Evolutionary conservation across 139 green algal genomes (phyloP).

Genomic region (Picocystis salinarum): DNA sequence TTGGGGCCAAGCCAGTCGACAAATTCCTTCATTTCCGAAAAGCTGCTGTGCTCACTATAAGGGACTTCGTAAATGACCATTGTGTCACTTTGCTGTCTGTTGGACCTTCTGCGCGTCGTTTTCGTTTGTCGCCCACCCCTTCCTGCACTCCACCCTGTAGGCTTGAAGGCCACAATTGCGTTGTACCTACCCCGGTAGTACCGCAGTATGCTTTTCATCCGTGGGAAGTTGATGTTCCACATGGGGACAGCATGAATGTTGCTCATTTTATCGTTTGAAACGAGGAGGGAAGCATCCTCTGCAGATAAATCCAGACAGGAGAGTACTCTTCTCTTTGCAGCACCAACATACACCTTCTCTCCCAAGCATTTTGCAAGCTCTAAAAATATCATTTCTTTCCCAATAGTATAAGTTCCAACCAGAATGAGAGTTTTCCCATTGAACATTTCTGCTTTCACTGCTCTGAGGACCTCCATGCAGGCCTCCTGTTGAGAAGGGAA

Average conservation of each 20-base stretch:
- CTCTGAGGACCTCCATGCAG: conserved; percentile 43
- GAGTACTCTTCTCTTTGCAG: conserved; percentile 34
- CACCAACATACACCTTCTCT: conserved; percentile 52
- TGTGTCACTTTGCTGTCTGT: no score
- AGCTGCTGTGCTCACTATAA: conserved; percentile 60
- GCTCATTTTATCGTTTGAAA: conserved; percentile 48
- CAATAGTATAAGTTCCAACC: conserved; percentile 72
- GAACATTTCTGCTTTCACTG: conserved; percentile 51
- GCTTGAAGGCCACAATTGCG: conserved; percentile 45
- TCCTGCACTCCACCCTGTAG: no score
- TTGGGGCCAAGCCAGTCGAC: conserved; percentile 35
- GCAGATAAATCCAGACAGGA: conserved; percentile 1
- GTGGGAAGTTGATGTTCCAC: conserved; percentile 45
- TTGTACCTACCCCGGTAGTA: conserved; percentile 17
- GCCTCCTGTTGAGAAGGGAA: conserved; percentile 52
- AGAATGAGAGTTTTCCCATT: conserved; percentile 69
- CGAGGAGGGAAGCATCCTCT: conserved; percentile 39
- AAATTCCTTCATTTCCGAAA: conserved; percentile 41
- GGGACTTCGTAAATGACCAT: conserved; percentile 67
- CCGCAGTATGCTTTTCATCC: conserved; percentile 33
- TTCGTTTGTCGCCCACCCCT: no score
- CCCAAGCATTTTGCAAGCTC: conserved; percentile 43
- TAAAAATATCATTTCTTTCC: conserved; percentile 78
- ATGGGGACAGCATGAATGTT: conserved; percentile 61
- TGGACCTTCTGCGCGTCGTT: no score